Evolutionary conservation across 2,329 filamentous ascomycete species (phyloP).

Genomic region (Salinomyces thailandicus): DNA sequence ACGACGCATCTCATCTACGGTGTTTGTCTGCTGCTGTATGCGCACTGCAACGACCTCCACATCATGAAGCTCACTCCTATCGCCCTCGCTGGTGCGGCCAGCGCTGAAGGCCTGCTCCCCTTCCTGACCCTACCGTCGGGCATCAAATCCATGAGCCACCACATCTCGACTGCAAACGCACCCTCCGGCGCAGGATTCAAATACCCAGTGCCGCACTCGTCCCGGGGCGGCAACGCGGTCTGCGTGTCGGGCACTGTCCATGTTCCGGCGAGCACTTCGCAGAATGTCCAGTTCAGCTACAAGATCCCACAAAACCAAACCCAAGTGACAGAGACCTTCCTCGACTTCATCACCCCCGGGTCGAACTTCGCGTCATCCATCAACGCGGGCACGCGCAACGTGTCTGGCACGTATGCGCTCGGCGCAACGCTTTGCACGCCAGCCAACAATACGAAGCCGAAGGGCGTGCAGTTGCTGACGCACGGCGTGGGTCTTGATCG

Average conservation of each 20-base stretch:
- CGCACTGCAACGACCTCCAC: too few relatives aligned
- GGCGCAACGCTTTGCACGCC: slow-evolving; percentile 4
- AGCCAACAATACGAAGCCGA: neutral
- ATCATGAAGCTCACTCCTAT: too few relatives aligned
- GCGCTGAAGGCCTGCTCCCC: neutral
- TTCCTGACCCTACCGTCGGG: neutral
- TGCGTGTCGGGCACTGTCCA: slow-evolving; percentile 21
- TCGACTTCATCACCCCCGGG: slow-evolving; percentile 10
- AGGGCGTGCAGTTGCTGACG: slow-evolving; percentile 30
- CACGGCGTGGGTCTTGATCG: slow-evolving; percentile 32
- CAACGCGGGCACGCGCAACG: neutral
- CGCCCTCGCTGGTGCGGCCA: neutral
- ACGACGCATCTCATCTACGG: too few relatives aligned
- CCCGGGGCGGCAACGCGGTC: slow-evolving; percentile 19
- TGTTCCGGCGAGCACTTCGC: slow-evolving; percentile 15
- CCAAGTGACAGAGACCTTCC: slow-evolving; percentile 19
- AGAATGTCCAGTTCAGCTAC: slow-evolving; percentile 21
- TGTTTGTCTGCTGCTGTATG: too few relatives aligned
- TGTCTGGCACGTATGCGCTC: neutral
- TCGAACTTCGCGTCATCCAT: slow-evolving; percentile 9
- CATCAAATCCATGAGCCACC: too few relatives aligned
- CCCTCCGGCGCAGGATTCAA: slow-evolving; percentile 5
- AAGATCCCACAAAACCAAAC: slow-evolving; percentile 19
- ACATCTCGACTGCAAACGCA: too few relatives aligned
- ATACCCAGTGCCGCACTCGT: slow-evolving; percentile 10